A percentile compares a stretch with the other conserved stretches of the same genome.
Evolutionary conservation across 2,329 filamentous ascomycete species (phyloP).

Genomic region (Penicillium freii): DNA sequence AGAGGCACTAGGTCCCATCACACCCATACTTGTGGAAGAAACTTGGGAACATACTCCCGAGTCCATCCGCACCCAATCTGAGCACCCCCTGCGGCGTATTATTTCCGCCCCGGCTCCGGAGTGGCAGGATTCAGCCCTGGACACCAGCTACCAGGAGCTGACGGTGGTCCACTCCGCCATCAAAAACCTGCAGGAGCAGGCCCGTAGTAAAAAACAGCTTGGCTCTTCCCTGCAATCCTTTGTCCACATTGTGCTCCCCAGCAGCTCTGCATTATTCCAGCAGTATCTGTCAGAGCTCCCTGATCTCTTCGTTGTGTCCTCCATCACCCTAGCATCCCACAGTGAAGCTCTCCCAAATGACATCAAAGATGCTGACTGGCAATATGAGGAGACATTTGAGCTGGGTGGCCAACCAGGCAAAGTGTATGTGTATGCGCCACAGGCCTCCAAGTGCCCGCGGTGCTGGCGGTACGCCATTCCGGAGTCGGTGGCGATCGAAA

Average conservation of each 20-base stretch:
- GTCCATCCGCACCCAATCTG: conserved; percentile 56
- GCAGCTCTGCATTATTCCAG: conserved; percentile 26
- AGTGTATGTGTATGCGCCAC: conserved; percentile 49
- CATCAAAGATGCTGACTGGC: conserved; percentile 41
- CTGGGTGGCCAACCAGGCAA: conserved; percentile 34
- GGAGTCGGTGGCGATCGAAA: conserved; percentile 46
- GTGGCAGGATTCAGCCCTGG: conserved; percentile 50
- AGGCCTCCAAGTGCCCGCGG: conserved; percentile 69
- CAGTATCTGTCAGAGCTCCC: conserved; percentile 52
- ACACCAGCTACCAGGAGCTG: conserved; percentile 43
- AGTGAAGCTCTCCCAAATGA: conserved; percentile 25
- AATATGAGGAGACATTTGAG: conserved; percentile 44
- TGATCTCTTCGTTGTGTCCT: conserved; percentile 68
- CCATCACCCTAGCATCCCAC: conserved; percentile 52
- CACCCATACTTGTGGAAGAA: conserved; percentile 82
- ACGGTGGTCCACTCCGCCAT: conserved; percentile 61
- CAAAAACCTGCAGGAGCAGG: conserved; percentile 72
- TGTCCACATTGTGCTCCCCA: conserved; percentile 49
- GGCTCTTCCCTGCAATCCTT: conserved; percentile 79
- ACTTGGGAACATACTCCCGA: conserved; percentile 75
- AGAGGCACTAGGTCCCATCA: conserved; percentile 76
- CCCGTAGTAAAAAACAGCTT: conserved; percentile 67
- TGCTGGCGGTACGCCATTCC: conserved; percentile 86
- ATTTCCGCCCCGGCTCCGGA: conserved; percentile 30
- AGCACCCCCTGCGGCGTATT: conserved; percentile 47